Conservation (phyloP, 2,329 filamentous ascomycete genomes). For the Pseudopyricularia javanii region DNA sequence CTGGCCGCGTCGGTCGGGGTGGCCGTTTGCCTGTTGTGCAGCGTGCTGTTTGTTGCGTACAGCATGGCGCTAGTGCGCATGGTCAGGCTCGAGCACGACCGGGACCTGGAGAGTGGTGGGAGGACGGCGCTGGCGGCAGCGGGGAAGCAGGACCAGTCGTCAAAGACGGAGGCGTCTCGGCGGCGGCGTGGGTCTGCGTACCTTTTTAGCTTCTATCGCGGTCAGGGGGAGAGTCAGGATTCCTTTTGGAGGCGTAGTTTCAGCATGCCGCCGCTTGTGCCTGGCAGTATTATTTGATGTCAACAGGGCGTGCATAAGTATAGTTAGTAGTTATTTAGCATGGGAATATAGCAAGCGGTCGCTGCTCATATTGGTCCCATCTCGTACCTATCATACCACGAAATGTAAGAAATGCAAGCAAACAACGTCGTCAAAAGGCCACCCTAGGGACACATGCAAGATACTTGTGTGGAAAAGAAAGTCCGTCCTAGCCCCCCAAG, state of each 20-base stretch:
- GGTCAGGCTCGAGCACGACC: conserved; percentile 16
- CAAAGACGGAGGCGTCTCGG: neutral
- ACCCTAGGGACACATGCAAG: no score
- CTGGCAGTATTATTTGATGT: conserved; percentile 14
- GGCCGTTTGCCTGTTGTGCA: conserved; percentile 13
- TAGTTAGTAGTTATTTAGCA: no score
- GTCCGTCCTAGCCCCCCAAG: no score
- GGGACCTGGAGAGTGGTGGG: conserved; percentile 3
- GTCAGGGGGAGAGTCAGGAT: neutral
- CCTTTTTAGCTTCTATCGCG: neutral
- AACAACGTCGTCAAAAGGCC: no score
- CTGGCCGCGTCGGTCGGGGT: conserved; percentile 25
- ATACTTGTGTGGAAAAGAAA: no score
- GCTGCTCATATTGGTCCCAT: no score
- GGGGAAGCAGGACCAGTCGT: neutral
- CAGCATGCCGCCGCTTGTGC: conserved; percentile 6
- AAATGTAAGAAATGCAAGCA: no score
- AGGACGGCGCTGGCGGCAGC: neutral
- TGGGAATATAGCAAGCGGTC: no score
- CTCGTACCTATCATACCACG: no score
- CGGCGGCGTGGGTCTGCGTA: conserved; percentile 1
- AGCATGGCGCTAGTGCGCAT: conserved; percentile 17
- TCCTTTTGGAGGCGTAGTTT: conserved; percentile 1
- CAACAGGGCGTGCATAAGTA: no score
- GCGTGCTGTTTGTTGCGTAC: conserved; percentile 16